Evolutionary conservation across 257 asterid species (phyloP), one percentile per base, ranked within the genome.

Genomic region (Coffea eugenioides): DNA sequence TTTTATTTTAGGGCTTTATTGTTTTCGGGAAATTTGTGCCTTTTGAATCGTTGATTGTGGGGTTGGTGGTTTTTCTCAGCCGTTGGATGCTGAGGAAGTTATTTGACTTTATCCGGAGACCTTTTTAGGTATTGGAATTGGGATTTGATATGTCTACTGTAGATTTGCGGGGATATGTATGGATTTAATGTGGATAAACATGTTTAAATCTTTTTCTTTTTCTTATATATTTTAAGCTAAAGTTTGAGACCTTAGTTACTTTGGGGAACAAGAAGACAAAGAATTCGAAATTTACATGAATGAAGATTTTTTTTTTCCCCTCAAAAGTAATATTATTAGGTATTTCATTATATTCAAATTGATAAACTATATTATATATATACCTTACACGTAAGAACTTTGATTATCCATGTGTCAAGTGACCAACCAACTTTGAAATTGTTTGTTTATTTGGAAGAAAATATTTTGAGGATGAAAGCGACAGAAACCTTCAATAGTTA

Each of bases 41-140:
- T 73, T 69, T 56, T 16, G 7, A 21, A 64, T 14, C 65, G 18
- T 52, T 73, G 5, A 64, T 16, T 67, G 25, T 57, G 82, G 59
- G 41, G 71, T 79, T 45, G 49, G 25, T 27, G 21, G 56, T 21
- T 82, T 82, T 77, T 71, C 39, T 52, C 41, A 41, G 69, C 84
- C 81, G 81, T 80, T 61, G 74, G 84, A 81, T 81, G 20, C 67
- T 52, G 9, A 15, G 14, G 80, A 11, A 13, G 66, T 49, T 54
- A 68, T 52, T 56, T 51, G 69, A 77, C 66, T 77, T 48, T 59
- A 59, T 59, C 66, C 27, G 13, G 46, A 8, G 49, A 20, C 18
- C 72, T 64, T 62, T 76, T 43, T 18, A 57, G 52, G 74, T 49
- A 23, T 46, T 77, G 27, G n/a, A 49, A 18, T 39, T 39, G 34